phyloP scores from a whole-genome alignment of 2,329 filamentous ascomycete species.

The Stenocarpella maydis region DNA sequence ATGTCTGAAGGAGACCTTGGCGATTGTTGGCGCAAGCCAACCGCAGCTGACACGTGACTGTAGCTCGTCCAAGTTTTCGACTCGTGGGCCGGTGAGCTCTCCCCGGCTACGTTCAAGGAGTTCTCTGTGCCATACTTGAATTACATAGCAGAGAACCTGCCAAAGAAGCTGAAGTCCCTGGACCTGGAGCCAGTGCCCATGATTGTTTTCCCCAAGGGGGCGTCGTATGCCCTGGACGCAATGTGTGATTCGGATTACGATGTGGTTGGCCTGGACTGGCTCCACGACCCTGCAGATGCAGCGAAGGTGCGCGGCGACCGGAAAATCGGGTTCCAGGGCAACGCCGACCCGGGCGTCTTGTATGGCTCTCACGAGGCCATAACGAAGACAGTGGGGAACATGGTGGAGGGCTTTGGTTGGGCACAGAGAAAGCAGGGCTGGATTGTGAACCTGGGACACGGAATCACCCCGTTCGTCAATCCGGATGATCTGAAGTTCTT shows the following conservation, averaged over 20 bases:
- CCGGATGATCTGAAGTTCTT: slow-evolving; percentile 94
- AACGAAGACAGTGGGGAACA: slow-evolving; percentile 80
- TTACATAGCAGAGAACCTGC: slow-evolving; percentile 84
- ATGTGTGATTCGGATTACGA: slow-evolving; percentile 91
- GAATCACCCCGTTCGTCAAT: slow-evolving; percentile 93
- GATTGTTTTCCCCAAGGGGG: slow-evolving; percentile 98
- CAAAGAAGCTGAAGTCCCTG: slow-evolving; percentile 75
- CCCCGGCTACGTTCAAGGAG: slow-evolving; percentile 80
- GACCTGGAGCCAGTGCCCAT: slow-evolving; percentile 86
- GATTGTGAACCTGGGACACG: slow-evolving; percentile 97
- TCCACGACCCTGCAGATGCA: slow-evolving; percentile 87
- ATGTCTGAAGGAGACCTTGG: slow-evolving; percentile 37
- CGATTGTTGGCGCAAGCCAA: no score
- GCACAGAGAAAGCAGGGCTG: slow-evolving; percentile 84
- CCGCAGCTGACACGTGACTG: slow-evolving; percentile 27
- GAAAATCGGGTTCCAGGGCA: slow-evolving; percentile 84
- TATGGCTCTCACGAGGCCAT: slow-evolving; percentile 87
- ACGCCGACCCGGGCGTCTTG: slow-evolving; percentile 91
- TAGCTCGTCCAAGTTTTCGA: slow-evolving; percentile 95
- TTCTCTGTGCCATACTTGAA: slow-evolving; percentile 88
- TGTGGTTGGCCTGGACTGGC: slow-evolving; percentile 94
- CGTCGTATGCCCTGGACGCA: slow-evolving; percentile 91
- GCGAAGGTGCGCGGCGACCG: slow-evolving; percentile 80
- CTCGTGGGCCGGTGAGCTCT: slow-evolving; percentile 96
- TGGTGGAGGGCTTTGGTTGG: slow-evolving; percentile 85